Conservation (phyloP, 371 early-diverging fungal species). For the Mortierella sp. region DNA sequence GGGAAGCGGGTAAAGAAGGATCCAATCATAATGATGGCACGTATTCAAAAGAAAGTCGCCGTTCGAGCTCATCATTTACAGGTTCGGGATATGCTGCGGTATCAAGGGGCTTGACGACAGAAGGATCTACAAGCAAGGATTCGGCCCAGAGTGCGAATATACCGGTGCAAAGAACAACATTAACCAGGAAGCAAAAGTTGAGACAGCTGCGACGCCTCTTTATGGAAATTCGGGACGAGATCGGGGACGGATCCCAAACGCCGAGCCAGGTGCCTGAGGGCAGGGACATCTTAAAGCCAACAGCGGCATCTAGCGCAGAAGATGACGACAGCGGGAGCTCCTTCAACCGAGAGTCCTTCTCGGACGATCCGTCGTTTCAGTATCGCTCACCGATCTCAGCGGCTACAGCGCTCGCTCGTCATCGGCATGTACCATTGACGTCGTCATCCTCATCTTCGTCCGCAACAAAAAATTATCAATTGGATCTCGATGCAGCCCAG, state of each 20-base stretch:
- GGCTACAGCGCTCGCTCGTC: conserved; percentile 1
- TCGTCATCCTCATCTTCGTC: neutral
- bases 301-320: conserved; percentile 11
- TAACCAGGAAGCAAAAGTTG: conserved; percentile 40
- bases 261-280: conserved; percentile 6
- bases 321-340: conserved; percentile 31
- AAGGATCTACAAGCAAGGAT: neutral
- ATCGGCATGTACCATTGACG: conserved; percentile 5
- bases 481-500: conserved; percentile 4
- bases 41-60: neutral
- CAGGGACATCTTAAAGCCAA: neutral
- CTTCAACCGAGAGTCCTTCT: conserved; percentile 35
- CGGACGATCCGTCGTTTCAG: conserved; percentile 36
- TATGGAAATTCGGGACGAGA: conserved; percentile 49
- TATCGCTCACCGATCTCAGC: conserved; percentile 23
- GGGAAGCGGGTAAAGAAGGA: conserved; percentile 1
- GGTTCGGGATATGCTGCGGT: neutral
- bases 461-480: neutral
- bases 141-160: neutral
- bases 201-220: conserved; percentile 38
- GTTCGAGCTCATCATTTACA: neutral
- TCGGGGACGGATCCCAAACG: conserved; percentile 30
- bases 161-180: neutral
- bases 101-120: neutral
- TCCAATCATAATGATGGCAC: neutral